phyloP scores from a whole-genome alignment of 2,329 filamentous ascomycete species.

The Ophiocordyceps camponoti-leonardi region DNA sequence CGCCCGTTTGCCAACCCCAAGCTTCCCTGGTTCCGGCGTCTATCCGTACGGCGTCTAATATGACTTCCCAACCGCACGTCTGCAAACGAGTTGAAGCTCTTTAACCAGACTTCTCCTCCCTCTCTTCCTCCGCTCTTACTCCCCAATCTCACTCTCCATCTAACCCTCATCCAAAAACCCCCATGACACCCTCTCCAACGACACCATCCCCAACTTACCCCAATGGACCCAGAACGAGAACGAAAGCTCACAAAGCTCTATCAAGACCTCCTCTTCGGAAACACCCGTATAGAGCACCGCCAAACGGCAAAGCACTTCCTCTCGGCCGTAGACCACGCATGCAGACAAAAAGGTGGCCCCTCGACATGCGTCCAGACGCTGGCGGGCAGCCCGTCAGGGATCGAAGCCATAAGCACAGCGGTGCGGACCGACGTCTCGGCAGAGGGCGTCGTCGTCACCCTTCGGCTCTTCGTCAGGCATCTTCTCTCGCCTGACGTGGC shows the following conservation, averaged over 20 bases:
- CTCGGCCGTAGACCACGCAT: constrained; percentile 3
- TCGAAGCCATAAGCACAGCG: constrained; percentile 1
- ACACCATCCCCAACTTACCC: not conserved
- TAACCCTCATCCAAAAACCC: no score
- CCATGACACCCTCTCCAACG: not conserved
- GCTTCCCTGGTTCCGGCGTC: no score
- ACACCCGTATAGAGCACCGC: constrained; percentile 1
- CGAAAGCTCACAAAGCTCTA: constrained; percentile 1
- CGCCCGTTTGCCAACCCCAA: no score
- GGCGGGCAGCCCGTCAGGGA: constrained; percentile 1
- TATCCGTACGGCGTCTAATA: no score
- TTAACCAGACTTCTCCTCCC: no score
- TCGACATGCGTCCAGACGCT: constrained; percentile 3
- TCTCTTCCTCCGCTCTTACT: no score
- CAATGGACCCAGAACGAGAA: not conserved
- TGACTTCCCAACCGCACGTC: no score
- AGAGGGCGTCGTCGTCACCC: not conserved
- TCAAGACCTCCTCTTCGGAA: constrained; percentile 2
- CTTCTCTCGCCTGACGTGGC: constrained; percentile 1
- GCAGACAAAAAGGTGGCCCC: constrained; percentile 1
- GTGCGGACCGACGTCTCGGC: constrained; percentile 3
- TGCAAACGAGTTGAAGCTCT: no score
- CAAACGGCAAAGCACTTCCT: constrained; percentile 6
- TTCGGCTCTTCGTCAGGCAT: constrained; percentile 1
- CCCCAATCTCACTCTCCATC: no score